Percentiles rank a stretch among this genome's conserved stretches.
phyloP scores from a whole-genome alignment of 768 basidiomycete species.

The Holtermanniella nyarrowii region DNA sequence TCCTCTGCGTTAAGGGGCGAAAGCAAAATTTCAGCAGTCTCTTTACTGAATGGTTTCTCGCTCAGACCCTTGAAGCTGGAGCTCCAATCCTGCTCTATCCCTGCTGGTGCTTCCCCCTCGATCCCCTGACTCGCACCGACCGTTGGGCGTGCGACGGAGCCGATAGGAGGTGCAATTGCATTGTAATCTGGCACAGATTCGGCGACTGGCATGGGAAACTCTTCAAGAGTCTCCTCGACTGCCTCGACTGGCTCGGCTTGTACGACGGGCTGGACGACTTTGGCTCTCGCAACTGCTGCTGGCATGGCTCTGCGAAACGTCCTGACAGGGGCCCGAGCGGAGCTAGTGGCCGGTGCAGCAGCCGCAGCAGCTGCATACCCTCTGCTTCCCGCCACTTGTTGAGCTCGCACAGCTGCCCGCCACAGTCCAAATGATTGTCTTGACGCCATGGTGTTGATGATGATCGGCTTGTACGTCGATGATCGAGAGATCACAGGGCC shows the following conservation, averaged over 20 bases:
- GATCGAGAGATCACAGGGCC: background rate
- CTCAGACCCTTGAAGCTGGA: slow-evolving; percentile 76
- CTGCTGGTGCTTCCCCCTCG: slow-evolving; percentile 6
- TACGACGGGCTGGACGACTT: background rate
- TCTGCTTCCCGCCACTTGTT: background rate
- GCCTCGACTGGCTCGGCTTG: background rate
- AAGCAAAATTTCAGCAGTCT: slow-evolving; percentile 60
- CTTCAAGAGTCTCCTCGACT: slow-evolving; percentile 9
- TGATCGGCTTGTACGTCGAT: background rate
- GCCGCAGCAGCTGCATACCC: slow-evolving; percentile 6
- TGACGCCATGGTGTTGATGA: background rate
- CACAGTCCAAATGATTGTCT: background rate
- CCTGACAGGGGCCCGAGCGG: slow-evolving; percentile 2
- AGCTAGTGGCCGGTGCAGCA: background rate
- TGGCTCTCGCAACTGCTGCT: background rate
- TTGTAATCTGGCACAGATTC: slow-evolving; percentile 21
- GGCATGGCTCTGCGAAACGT: slow-evolving; percentile 1
- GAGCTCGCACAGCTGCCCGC: background rate
- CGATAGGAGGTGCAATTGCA: slow-evolving; percentile 3
- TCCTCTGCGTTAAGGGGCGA: slow-evolving; percentile 65
- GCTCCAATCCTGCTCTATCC: slow-evolving; percentile 57
- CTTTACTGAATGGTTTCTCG: slow-evolving; percentile 62
- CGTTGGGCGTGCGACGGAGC: slow-evolving; percentile 8
- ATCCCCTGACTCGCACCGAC: background rate
- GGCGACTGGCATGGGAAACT: slow-evolving; percentile 5